Evolutionary conservation across 164 flowering plant species (phyloP).

Genomic region (Akebia trifoliata): DNA sequence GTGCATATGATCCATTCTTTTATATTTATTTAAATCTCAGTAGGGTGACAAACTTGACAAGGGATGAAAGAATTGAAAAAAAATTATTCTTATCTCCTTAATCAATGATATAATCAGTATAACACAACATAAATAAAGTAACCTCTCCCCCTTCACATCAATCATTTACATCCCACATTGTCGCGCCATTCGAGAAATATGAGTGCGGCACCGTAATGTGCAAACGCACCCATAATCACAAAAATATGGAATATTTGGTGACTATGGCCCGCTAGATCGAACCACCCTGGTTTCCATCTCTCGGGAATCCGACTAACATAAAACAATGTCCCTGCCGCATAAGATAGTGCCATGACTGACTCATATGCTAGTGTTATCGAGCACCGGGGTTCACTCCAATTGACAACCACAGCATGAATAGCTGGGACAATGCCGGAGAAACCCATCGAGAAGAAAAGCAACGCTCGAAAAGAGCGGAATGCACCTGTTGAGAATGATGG

Average conservation of each 20-base stretch:
- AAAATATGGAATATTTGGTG: conserved; percentile 87
- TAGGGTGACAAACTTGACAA: too few species aligned
- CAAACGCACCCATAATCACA: conserved; percentile 76
- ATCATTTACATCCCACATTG: conserved; percentile 44
- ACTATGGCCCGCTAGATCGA: conserved; percentile 86
- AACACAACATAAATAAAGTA: too few species aligned
- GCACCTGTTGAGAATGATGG: conserved; percentile 48
- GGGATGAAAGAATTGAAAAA: too few species aligned
- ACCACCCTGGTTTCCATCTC: conserved; percentile 77
- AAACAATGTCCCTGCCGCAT: conserved; percentile 56
- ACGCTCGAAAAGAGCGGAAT: conserved; percentile 54
- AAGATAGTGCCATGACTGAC: conserved; percentile 64
- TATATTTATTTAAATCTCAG: too few species aligned
- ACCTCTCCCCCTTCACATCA: too few species aligned
- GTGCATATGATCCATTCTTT: too few species aligned
- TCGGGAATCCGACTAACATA: conserved; percentile 77
- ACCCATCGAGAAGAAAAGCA: conserved; percentile 75
- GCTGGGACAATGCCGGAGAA: conserved; percentile 73
- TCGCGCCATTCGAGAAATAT: conserved; percentile 64
- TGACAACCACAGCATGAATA: conserved; percentile 48
- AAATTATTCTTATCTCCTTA: too few species aligned
- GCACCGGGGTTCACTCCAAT: conserved; percentile 65
- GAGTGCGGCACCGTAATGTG: conserved; percentile 74
- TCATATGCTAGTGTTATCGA: conserved; percentile 50
- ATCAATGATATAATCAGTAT: too few species aligned